Percentiles rank a stretch among this genome's conserved stretches.
Conservation (phyloP, 495 filamentous ascomycete genomes). For the Trichoderma asperelloides region DNA sequence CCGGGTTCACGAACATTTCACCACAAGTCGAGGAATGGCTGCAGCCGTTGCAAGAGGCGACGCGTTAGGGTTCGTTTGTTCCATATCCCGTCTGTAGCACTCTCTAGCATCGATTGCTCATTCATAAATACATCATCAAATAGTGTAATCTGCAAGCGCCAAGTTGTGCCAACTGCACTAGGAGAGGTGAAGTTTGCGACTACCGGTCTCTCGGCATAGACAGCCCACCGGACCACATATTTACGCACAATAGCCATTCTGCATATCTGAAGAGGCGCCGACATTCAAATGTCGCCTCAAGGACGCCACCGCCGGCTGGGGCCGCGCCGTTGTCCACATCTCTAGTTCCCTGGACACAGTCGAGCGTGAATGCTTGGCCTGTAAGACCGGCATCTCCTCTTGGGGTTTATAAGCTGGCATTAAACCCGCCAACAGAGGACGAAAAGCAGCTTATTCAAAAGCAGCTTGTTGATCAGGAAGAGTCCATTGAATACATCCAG, state of each 20-base stretch:
- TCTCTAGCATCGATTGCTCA: not conserved
- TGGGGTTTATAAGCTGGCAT: not conserved
- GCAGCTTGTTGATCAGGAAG: not conserved
- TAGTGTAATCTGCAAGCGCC: constrained; percentile 20
- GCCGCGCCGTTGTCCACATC: not conserved
- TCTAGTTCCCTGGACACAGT: not conserved
- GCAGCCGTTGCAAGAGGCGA: constrained; percentile 17
- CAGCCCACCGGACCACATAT: constrained; percentile 13
- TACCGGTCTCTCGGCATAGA: constrained; percentile 12
- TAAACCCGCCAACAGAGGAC: not conserved
- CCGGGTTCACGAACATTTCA: constrained; percentile 15
- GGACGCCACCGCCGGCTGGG: not conserved
- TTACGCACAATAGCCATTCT: constrained; percentile 10
- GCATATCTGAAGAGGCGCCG: constrained; percentile 8
- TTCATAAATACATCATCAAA: not conserved
- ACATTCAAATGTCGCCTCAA: not conserved
- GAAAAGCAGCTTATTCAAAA: not conserved
- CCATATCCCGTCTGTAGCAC: not conserved
- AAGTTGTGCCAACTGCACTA: constrained; percentile 17
- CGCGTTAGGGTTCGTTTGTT: constrained; percentile 16
- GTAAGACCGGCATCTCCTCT: not conserved
- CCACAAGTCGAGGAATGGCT: constrained; percentile 21
- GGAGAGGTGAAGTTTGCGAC: constrained; percentile 19
- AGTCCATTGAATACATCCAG: not conserved
- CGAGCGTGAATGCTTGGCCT: not conserved